Evolutionary conservation across 768 basidiomycete species (phyloP), one percentile per base, ranked within the genome.

Genomic region (Boletus subparvulus): DNA sequence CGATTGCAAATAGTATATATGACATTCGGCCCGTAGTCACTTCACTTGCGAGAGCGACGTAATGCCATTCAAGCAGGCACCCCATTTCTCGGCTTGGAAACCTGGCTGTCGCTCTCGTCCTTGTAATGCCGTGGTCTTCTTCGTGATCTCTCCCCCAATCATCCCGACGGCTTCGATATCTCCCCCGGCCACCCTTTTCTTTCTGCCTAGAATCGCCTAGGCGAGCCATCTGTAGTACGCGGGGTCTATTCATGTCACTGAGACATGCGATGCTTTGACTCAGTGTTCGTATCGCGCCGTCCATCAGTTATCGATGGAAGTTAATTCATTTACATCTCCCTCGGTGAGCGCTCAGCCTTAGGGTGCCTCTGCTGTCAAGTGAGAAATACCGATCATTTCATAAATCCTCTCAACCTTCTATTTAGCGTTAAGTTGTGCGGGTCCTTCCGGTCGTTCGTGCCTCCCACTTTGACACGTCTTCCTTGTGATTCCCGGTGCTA

Each of bases 371-470:
- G 52, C 48, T 53, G 37, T 47, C 51, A 53, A 44, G 9, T 46
- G 12, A 37, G 40, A 54, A 42, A 55, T 21, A 59, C 65, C 68
- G 63, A 69, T 67, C 68, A 61, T 58, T 36, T 44, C 64, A 65
- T 65, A 61, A 61, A 60, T 45, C 64, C 65, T 54, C 50, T 51
- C 56, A 65, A 65, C 61, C 63, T 70, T 70, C 61, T 55, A 59
- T 68, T 71, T 65, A 60, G 57, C 43, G 55, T 58, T 40, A 40
- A 40, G 17, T 68, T 44, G 37, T 45, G 54, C 62, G 61, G 65
- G 49, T 39, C 58, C 54, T 59, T 66, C 47, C 61, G 50, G 35
- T 28, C 40, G 36, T 58, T 54, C 46, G 52, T 63, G 50, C 63
- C 63, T 68, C 58, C 28, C 59, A 36, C 54, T 28, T 28, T 50